Evolutionary conservation across 768 basidiomycete species (phyloP).

Genomic region (Strobilomyces echinocephalus): DNA sequence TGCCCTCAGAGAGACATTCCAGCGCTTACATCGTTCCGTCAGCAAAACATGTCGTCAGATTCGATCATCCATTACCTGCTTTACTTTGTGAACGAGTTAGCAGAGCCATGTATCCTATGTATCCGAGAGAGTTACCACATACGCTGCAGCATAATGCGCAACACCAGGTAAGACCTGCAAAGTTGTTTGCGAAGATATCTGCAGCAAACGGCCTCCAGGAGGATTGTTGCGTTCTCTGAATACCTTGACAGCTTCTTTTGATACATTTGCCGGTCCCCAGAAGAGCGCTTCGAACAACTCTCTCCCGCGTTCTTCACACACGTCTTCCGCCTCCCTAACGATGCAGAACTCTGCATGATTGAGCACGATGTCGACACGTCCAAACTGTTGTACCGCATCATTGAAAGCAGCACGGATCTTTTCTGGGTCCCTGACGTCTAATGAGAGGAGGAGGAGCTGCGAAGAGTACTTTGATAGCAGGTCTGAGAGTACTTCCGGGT

Average conservation of each 20-base stretch:
- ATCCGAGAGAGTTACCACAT: slow-evolving; percentile 6
- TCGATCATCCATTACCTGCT: slow-evolving; percentile 17
- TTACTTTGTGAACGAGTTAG: slow-evolving; percentile 17
- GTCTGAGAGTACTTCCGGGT: slow-evolving; percentile 25
- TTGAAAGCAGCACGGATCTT: slow-evolving; percentile 35
- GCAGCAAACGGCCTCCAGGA: slow-evolving; percentile 36
- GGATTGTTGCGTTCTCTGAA: slow-evolving; percentile 40
- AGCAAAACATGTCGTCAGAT: not conserved
- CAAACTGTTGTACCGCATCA: slow-evolving; percentile 33
- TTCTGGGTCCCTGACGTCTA: slow-evolving; percentile 35
- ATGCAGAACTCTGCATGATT: slow-evolving; percentile 38
- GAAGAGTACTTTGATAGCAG: slow-evolving; percentile 26
- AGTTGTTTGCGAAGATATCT: slow-evolving; percentile 30
- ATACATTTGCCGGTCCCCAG: slow-evolving; percentile 34
- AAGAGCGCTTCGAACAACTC: slow-evolving; percentile 37
- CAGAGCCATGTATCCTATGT: not conserved
- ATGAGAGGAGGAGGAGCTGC: slow-evolving; percentile 34
- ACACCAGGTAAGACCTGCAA: slow-evolving; percentile 18
- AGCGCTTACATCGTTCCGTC: slow-evolving; percentile 25
- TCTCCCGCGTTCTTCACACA: slow-evolving; percentile 31
- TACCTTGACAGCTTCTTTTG: slow-evolving; percentile 28
- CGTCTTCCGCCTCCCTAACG: slow-evolving; percentile 36
- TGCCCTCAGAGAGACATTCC: slow-evolving; percentile 37
- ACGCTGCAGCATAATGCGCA: slow-evolving; percentile 26
- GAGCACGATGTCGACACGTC: slow-evolving; percentile 41